Percentiles rank a stretch among this genome's conserved stretches.
Conservation (phyloP, 768 basidiomycete species). For the Astraeus odoratus region DNA sequence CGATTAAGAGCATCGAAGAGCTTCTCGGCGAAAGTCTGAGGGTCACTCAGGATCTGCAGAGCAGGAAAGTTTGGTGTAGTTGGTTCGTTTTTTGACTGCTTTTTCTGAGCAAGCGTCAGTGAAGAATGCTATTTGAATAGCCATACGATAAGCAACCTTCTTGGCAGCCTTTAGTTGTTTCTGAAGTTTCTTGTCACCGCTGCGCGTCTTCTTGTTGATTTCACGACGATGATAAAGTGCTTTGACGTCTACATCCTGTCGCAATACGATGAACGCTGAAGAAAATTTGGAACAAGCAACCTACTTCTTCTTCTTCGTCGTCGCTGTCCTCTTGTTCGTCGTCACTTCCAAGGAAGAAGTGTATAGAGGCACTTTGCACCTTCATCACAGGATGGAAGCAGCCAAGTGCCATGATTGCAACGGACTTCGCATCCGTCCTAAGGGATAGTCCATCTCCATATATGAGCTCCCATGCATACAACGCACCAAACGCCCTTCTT, state of each 20-base stretch:
- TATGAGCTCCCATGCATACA: not conserved
- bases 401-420: conserved; percentile 84
- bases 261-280: conserved; percentile 5
- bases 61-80: conserved; percentile 77
- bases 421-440: conserved; percentile 87
- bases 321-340: conserved; percentile 69
- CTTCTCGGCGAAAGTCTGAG: conserved; percentile 93
- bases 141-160: conserved; percentile 40
- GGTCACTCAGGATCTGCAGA: conserved; percentile 87
- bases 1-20: conserved; percentile 77
- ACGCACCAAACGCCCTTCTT: conserved; percentile 80
- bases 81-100: conserved; percentile 18
- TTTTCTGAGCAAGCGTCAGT: conserved; percentile 37
- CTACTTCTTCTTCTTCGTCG: conserved; percentile 52
- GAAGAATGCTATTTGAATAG: not conserved
- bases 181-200: conserved; percentile 73
- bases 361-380: conserved; percentile 88
- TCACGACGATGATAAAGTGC: conserved; percentile 80
- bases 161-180: conserved; percentile 69
- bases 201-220: conserved; percentile 88
- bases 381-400: conserved; percentile 92
- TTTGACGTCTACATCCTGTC: conserved; percentile 57
- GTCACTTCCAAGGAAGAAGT: conserved; percentile 94
- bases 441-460: not conserved
- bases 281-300: conserved; percentile 4